Evolutionary conservation across 2,329 filamentous ascomycete genomes (phyloP).

Genomic region (Parascedosporium putredinis): DNA sequence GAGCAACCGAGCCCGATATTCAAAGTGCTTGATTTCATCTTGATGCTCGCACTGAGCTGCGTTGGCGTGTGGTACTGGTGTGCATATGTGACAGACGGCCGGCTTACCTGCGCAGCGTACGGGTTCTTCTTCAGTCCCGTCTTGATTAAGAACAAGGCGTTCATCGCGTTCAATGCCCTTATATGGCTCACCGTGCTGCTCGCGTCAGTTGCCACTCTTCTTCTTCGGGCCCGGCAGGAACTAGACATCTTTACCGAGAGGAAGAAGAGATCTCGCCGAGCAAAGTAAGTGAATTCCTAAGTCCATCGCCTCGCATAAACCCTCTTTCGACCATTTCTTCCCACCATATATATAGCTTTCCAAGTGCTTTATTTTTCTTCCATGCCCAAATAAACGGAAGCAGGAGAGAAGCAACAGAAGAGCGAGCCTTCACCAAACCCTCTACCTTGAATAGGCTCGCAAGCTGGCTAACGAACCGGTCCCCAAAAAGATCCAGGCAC

Average conservation of each 20-base stretch:
- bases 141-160: slow-evolving; percentile 16
- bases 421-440: too few relatives aligned
- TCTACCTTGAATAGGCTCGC: too few relatives aligned
- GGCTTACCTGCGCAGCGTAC: slow-evolving; percentile 18
- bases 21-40: slow-evolving; percentile 15
- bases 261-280: background rate
- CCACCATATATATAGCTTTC: too few relatives aligned
- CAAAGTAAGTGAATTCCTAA: background rate
- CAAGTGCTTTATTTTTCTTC: too few relatives aligned
- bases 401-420: too few relatives aligned
- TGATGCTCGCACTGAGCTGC: slow-evolving; percentile 18
- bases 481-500: slow-evolving; percentile 10
- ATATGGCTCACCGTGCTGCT: slow-evolving; percentile 20
- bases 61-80: slow-evolving; percentile 24
- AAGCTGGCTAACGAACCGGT: background rate
- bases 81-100: slow-evolving; percentile 15
- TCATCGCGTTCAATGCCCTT: slow-evolving; percentile 19
- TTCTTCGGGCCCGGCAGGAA: slow-evolving; percentile 16
- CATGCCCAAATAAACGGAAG: too few relatives aligned
- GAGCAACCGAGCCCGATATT: slow-evolving; percentile 18
- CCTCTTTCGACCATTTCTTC: background rate
- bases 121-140: slow-evolving; percentile 23
- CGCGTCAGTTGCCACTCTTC: slow-evolving; percentile 15
- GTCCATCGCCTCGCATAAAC: too few relatives aligned
- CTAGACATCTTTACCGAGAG: slow-evolving; percentile 9